Evolutionary conservation across 805 yeast species (phyloP), one percentile per base, ranked within the genome.

Genomic region (Kuraishia ogatae): DNA sequence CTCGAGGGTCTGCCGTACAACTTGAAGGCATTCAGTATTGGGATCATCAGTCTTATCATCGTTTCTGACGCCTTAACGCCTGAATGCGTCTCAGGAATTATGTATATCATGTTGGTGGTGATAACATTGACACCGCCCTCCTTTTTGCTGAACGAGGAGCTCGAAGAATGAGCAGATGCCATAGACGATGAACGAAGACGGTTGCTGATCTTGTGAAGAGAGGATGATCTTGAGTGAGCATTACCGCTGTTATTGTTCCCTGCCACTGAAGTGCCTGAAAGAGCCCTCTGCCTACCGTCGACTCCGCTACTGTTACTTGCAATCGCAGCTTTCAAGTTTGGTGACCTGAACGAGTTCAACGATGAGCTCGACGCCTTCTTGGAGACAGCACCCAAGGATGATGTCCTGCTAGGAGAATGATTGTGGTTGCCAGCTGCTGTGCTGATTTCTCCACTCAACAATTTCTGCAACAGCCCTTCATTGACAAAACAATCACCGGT

Each of bases 61-160:
- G 87, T 87, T 64, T 87, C 94, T 52, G 82, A 78, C 19, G 84
- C 83, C 50, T 80, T 76, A 28, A 87, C 93, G 48, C 89, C 87
- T 2, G 85, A 83, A 67, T 87, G 96, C 24, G 80, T 65, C 54
- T 79, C 82, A 2, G 96, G 94, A 75, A 87, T 82, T 21, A 71
- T 24, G 50, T 70, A 69, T 54, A 67, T 57, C 26, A 71, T 58
- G 50, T 65, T 64, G 1, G 72, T 66, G 43, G 54, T 57, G 17
- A 61, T 53, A 11, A 70, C 54, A 8, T 57, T 57, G 20, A 64
- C 58, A 23, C 62, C 62, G n/a, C 26, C 11, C 23, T 26, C 17
- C 23, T 55, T 59, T 50, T 64, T 59, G 39, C 51, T 49, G 22
- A 61, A 59, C 10, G 62, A 64, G 4, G 67, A 62, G 23, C 54